Evolutionary conservation across 352 stramenopile genomes (phyloP).

Genomic region (Phytopythium oedochilum): DNA sequence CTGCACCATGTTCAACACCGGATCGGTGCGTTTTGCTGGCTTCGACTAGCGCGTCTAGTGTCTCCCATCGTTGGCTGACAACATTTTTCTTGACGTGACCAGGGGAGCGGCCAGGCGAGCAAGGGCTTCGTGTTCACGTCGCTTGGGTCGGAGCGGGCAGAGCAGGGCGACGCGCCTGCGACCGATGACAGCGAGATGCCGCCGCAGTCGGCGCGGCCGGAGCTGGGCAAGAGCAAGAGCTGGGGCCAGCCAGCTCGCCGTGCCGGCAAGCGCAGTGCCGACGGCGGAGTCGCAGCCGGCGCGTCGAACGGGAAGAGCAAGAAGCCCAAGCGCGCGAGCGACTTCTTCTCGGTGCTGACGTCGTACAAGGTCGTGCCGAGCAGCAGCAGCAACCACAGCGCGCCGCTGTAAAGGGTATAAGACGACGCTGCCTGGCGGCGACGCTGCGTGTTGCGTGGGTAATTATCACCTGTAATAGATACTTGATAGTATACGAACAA

Average conservation of each 20-base stretch:
- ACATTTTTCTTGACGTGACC: background rate
- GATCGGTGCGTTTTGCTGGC: conserved; percentile 47
- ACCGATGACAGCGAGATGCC: conserved; percentile 16
- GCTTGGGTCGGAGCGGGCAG: conserved; percentile 37
- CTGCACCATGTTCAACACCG: conserved; percentile 64
- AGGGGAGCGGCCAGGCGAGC: conserved; percentile 16
- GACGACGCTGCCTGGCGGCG: too few relatives aligned
- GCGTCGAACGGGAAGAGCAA: conserved; percentile 14
- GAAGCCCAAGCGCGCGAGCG: conserved; percentile 41
- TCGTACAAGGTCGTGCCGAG: conserved; percentile 63
- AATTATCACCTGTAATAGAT: background rate
- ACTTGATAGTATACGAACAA: background rate
- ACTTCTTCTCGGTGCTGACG: conserved; percentile 65
- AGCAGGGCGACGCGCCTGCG: conserved; percentile 33
- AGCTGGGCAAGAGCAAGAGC: conserved; percentile 52
- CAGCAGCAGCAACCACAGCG: conserved; percentile 22
- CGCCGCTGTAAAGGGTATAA: conserved; percentile 15
- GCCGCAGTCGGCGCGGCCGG: conserved; percentile 8
- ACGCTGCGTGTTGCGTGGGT: background rate
- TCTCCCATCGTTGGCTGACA: background rate
- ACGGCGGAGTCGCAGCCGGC: conserved; percentile 1
- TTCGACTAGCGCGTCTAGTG: too few relatives aligned
- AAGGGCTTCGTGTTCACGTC: conserved; percentile 84
- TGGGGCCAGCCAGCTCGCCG: conserved; percentile 14
- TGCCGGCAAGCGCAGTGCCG: conserved; percentile 15